These are phyloP conservation scores for Pilasporangium apinafurcum DNA, from an alignment of 352 stramenopile species.

Conservation along the genomic window DNA sequence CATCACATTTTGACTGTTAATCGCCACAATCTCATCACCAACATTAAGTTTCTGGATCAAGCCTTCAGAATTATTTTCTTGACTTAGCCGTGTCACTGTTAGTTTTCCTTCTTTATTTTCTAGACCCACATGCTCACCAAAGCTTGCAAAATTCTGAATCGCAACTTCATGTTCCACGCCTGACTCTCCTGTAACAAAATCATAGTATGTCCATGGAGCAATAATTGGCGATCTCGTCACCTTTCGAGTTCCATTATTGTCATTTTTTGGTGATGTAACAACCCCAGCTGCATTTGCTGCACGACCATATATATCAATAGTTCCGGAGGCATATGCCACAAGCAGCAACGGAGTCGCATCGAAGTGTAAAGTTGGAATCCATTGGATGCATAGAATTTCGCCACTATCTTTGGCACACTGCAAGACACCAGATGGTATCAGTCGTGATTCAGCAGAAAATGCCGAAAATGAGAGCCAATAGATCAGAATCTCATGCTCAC, in stretches of 20 bases:
- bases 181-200: conserved; percentile 59
- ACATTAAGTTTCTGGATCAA: conserved; percentile 5
- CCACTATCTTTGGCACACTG: conserved; percentile 33
- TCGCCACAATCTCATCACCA: conserved; percentile 54
- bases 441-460: conserved; percentile 69
- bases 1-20: conserved; percentile 50
- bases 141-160: conserved; percentile 24
- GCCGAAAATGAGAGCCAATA: conserved; percentile 83
- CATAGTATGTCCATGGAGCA: conserved; percentile 68
- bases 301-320: conserved; percentile 60
- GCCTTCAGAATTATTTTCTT: conserved; percentile 12
- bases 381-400: conserved; percentile 69
- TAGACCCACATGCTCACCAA: conserved; percentile 39
- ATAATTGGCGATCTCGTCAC: conserved; percentile 36
- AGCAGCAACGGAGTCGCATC: conserved; percentile 71
- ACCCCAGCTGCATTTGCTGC: conserved; percentile 43
- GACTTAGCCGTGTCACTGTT: conserved; percentile 20
- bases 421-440: conserved; percentile 75
- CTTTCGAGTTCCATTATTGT: conserved; percentile 5
- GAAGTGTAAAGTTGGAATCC: conserved; percentile 76
- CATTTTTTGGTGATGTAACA: conserved; percentile 38
- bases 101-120: conserved; percentile 30
- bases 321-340: conserved; percentile 49
- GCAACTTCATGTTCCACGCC: conserved; percentile 64
- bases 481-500: conserved; percentile 62